Conservation (phyloP, 805 yeast genomes). For the Candida pini region DNA sequence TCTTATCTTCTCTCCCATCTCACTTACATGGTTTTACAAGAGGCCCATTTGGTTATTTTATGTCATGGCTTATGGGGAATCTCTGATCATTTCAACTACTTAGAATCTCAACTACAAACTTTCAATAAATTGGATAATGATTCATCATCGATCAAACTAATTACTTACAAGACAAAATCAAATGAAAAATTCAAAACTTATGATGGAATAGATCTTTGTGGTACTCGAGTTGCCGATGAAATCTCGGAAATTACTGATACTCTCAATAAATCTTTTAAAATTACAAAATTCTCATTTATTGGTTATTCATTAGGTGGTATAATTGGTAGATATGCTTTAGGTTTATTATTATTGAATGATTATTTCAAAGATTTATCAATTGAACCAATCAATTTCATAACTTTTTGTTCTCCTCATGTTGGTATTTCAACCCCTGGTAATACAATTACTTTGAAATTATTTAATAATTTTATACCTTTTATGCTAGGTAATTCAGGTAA, state of each 20-base stretch:
- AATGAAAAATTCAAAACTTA: constrained; percentile 74
- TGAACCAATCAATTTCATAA: constrained; percentile 52
- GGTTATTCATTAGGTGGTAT: constrained; percentile 92
- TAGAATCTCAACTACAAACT: constrained; percentile 41
- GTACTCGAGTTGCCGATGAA: constrained; percentile 67
- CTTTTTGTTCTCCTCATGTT: constrained; percentile 69
- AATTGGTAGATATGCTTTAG: constrained; percentile 75
- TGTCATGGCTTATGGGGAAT: constrained; percentile 74
- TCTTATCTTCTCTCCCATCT: constrained; percentile 2
- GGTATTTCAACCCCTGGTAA: constrained; percentile 58
- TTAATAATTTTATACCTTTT: constrained; percentile 59
- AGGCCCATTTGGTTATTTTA: constrained; percentile 52
- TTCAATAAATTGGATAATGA: constrained; percentile 20
- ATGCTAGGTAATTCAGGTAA: constrained; percentile 67
- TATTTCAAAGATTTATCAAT: constrained; percentile 40
- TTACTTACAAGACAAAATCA: constrained; percentile 48
- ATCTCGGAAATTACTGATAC: constrained; percentile 38
- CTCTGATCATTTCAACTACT: constrained; percentile 57
- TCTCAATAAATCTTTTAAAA: constrained; percentile 26
- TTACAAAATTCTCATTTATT: constrained; percentile 65
- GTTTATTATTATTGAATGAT: constrained; percentile 51
- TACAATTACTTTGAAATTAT: constrained; percentile 43
- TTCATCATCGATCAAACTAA: constrained; percentile 22
- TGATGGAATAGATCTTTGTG: constrained; percentile 85
- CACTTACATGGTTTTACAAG: constrained; percentile 11